Percentiles rank a stretch among this genome's conserved stretches.
These are phyloP conservation scores for Linnemannia exigua DNA, from an alignment of 192 early-diverging fungal species.

Conservation along the genomic window DNA sequence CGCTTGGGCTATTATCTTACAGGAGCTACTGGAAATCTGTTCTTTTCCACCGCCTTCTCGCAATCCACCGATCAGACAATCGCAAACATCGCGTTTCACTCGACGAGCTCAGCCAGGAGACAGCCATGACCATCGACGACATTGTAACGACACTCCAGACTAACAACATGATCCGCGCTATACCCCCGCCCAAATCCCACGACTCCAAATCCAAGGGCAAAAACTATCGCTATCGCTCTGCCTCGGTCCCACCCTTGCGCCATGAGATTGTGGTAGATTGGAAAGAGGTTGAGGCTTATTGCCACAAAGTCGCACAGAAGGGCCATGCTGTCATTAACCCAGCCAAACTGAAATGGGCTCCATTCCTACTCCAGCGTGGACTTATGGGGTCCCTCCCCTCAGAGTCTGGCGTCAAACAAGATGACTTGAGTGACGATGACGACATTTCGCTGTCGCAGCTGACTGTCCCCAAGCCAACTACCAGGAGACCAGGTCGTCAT, in stretches of 20 bases:
- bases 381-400: constrained; percentile 23
- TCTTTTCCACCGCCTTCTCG: constrained; percentile 76
- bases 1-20: constrained; percentile 90
- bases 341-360: constrained; percentile 77
- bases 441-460: background rate
- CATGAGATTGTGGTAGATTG: constrained; percentile 68
- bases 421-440: constrained; percentile 9
- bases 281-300: constrained; percentile 59
- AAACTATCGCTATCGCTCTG: constrained; percentile 23
- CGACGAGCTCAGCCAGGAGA: constrained; percentile 72
- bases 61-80: constrained; percentile 43
- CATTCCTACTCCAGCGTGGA: constrained; percentile 70
- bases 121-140: constrained; percentile 87
- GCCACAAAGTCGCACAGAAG: constrained; percentile 59
- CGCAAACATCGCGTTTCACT: constrained; percentile 52
- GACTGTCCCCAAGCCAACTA: background rate
- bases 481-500: background rate
- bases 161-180: constrained; percentile 61
- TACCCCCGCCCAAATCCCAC: constrained; percentile 33
- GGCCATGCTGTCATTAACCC: constrained; percentile 70
- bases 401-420: constrained; percentile 4
- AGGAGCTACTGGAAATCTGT: constrained; percentile 89
- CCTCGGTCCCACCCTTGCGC: constrained; percentile 34
- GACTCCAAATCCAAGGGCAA: constrained; percentile 49
- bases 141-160: constrained; percentile 82